Evolutionary conservation across 768 basidiomycete genomes (phyloP).

Genomic region (Auricularia heimuer): DNA sequence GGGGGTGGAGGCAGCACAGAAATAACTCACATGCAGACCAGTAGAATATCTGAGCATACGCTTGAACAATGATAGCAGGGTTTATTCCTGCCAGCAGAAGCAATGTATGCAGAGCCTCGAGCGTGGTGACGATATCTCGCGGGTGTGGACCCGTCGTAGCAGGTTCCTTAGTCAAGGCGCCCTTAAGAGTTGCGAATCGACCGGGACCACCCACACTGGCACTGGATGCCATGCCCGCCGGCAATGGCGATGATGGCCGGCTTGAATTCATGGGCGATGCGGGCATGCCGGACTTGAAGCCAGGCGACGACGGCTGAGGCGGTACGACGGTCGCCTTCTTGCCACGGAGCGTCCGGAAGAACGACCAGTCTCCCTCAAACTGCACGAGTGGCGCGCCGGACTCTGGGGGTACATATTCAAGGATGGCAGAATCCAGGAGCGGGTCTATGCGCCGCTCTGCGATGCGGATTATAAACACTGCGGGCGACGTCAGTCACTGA

Average conservation of each 20-base stretch:
- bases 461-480: constrained; percentile 92
- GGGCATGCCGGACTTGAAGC: constrained; percentile 28
- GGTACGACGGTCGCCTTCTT: constrained; percentile 44
- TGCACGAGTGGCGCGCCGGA: constrained; percentile 73
- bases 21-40: constrained; percentile 85
- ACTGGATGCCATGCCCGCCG: constrained; percentile 28
- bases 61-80: constrained; percentile 75
- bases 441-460: constrained; percentile 84
- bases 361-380: constrained; percentile 96
- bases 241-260: constrained; percentile 26
- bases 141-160: constrained; percentile 32
- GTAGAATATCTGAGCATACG: constrained; percentile 97
- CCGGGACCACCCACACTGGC: constrained; percentile 24
- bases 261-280: constrained; percentile 19
- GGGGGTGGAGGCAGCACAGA: constrained; percentile 13
- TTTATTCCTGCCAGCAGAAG: constrained; percentile 83
- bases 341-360: constrained; percentile 59
- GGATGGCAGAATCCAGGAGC: constrained; percentile 68
- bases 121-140: constrained; percentile 58
- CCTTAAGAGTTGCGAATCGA: constrained; percentile 38
- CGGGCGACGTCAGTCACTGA: constrained; percentile 7
- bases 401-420: constrained; percentile 74
- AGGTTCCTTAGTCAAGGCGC: constrained; percentile 39
- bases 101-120: constrained; percentile 78
- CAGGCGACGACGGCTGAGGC: constrained; percentile 42